Percentiles rank a stretch among this genome's conserved stretches.
Conservation (phyloP, 176 grass and related monocot genomes). For the Carex parvula region DNA sequence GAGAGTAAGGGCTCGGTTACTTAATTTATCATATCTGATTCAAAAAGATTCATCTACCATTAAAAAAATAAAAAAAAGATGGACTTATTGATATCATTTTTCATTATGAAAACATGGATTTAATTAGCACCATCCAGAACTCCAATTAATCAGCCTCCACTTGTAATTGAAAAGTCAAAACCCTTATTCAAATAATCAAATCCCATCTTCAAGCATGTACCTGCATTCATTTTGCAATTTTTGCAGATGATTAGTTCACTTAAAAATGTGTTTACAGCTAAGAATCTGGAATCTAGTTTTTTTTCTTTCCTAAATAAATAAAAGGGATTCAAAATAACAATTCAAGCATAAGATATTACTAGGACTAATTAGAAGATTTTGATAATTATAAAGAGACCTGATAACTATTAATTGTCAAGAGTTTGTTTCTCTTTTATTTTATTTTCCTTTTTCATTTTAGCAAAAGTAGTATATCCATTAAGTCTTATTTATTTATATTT, state of each 20-base stretch:
- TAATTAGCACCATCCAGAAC: background rate
- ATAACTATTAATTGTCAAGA: too few species aligned
- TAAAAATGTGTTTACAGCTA: background rate
- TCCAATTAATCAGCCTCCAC: background rate
- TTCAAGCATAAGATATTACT: too few species aligned
- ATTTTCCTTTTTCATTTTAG: background rate
- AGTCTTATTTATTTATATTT: background rate
- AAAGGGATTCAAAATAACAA: too few species aligned
- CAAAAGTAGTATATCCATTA: background rate
- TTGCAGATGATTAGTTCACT: background rate
- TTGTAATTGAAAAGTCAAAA: background rate
- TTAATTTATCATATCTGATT: background rate
- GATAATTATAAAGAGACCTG: too few species aligned
- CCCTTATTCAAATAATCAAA: constrained; percentile 6
- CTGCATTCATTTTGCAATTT: constrained; percentile 8
- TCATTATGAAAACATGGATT: constrained; percentile 20
- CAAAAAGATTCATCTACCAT: background rate
- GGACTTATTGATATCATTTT: background rate
- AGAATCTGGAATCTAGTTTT: background rate
- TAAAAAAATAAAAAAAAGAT: constrained; percentile 5
- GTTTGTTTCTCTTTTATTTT: background rate
- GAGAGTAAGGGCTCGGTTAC: background rate
- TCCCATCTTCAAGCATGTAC: constrained; percentile 9
- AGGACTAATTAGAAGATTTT: too few species aligned
- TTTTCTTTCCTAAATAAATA: too few species aligned